phyloP scores from a whole-genome alignment of 306 rosid genomes.

The Corylus heterophylla region DNA sequence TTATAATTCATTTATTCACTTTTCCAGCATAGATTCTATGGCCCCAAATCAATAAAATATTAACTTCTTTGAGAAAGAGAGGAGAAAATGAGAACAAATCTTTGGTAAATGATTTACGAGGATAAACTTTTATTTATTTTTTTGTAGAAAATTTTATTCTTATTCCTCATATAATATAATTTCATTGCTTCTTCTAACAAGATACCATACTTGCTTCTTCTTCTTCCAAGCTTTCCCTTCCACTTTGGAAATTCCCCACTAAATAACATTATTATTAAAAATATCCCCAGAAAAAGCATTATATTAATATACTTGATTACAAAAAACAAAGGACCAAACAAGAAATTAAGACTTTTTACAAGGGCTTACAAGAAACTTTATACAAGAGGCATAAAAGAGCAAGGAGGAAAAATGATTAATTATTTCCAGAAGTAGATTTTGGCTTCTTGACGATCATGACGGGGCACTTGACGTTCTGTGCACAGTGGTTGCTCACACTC shows the following conservation, averaged over 20 bases:
- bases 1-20: too few species aligned
- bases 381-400: neutral
- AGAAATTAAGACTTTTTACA: too few species aligned
- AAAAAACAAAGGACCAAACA: neutral
- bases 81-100: neutral
- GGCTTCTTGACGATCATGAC: constrained; percentile 88
- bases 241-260: neutral
- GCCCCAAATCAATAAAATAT: neutral
- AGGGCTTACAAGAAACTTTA: neutral
- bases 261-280: neutral
- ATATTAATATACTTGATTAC: neutral
- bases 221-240: neutral
- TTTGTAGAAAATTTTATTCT: neutral
- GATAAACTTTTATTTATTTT: neutral
- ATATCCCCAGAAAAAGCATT: neutral
- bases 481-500: constrained; percentile 89
- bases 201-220: neutral
- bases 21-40: too few species aligned
- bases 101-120: neutral
- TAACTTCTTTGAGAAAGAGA: neutral
- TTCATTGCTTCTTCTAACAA: neutral
- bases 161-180: neutral
- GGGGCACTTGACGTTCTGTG: constrained; percentile 78
- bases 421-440: constrained; percentile 32
- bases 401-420: neutral